Percentiles rank a stretch among this genome's conserved stretches.
Evolutionary conservation across 768 basidiomycete genomes (phyloP).

Genomic region (Cystofilobasidium capitatum): DNA sequence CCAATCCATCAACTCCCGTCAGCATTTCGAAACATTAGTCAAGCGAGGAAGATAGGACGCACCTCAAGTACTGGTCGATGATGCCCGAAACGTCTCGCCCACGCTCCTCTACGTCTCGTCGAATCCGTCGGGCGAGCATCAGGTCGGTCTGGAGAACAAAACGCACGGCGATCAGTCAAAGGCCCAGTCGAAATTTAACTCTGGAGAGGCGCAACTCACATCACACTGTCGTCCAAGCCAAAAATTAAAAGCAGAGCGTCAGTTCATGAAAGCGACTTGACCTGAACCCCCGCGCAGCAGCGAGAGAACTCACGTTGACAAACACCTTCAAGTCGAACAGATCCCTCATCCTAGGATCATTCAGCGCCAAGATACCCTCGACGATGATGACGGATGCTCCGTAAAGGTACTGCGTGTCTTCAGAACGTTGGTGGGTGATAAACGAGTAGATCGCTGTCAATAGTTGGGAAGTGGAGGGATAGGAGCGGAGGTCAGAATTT

Average conservation of each 20-base stretch:
- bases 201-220: slow-evolving; percentile 7
- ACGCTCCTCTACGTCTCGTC: slow-evolving; percentile 77
- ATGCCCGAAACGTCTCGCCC: slow-evolving; percentile 76
- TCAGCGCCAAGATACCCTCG: slow-evolving; percentile 85
- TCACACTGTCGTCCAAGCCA: slow-evolving; percentile 18
- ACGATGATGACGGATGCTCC: slow-evolving; percentile 84
- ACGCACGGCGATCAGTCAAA: slow-evolving; percentile 19
- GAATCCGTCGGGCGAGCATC: slow-evolving; percentile 89
- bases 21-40: slow-evolving; percentile 6
- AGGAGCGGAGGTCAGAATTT: neutral
- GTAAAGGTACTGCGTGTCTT: slow-evolving; percentile 62
- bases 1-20: neutral
- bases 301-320: slow-evolving; percentile 12
- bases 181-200: slow-evolving; percentile 33
- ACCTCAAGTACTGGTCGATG: slow-evolving; percentile 62
- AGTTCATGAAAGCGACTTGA: neutral
- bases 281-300: too few relatives aligned
- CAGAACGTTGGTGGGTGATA: slow-evolving; percentile 68
- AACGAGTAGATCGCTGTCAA: slow-evolving; percentile 74
- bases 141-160: slow-evolving; percentile 64
- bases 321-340: slow-evolving; percentile 80
- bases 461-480: neutral
- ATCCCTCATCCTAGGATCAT: slow-evolving; percentile 63
- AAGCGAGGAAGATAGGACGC: neutral
- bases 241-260: neutral